Conservation (phyloP, 2,329 filamentous ascomycete genomes). For the Fusarium sp. region DNA sequence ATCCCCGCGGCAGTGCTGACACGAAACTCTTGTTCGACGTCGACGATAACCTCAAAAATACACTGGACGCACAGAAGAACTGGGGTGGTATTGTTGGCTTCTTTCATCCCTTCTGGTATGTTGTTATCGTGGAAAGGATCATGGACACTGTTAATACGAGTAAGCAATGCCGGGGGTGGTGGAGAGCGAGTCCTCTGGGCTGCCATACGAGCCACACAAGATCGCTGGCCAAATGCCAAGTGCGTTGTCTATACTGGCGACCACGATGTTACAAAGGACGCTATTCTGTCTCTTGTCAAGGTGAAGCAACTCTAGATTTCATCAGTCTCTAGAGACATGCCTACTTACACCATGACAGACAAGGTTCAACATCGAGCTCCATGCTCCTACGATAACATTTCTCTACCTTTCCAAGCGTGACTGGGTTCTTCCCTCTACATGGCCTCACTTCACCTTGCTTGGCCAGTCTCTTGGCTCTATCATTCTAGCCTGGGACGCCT, state of each 20-base stretch:
- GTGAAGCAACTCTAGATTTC: slow-evolving; percentile 53
- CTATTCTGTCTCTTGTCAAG: slow-evolving; percentile 80
- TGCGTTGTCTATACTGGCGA: slow-evolving; percentile 97
- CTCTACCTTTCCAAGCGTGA: slow-evolving; percentile 89
- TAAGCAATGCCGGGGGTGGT: slow-evolving; percentile 91
- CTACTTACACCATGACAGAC: slow-evolving; percentile 57
- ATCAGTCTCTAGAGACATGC: neutral
- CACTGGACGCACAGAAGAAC: slow-evolving; percentile 57
- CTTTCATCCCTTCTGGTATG: slow-evolving; percentile 96
- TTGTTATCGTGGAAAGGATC: slow-evolving; percentile 13
- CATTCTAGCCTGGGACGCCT: slow-evolving; percentile 88
- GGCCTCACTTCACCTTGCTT: slow-evolving; percentile 90
- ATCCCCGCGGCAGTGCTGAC: slow-evolving; percentile 54
- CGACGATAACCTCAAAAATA: slow-evolving; percentile 45
- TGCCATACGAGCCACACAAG: slow-evolving; percentile 89
- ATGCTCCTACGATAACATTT: slow-evolving; percentile 84
- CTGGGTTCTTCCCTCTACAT: slow-evolving; percentile 86
- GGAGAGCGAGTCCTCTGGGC: slow-evolving; percentile 97
- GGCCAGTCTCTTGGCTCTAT: slow-evolving; percentile 94
- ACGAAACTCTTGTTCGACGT: slow-evolving; percentile 67
- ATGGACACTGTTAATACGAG: slow-evolving; percentile 16
- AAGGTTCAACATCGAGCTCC: slow-evolving; percentile 91
- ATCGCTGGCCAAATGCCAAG: slow-evolving; percentile 85
- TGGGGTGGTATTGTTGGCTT: slow-evolving; percentile 93
- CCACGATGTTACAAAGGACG: slow-evolving; percentile 82